Base-by-base conservation (phyloP, 768 basidiomycete species). In the Rhizopogon rudus region DNA sequence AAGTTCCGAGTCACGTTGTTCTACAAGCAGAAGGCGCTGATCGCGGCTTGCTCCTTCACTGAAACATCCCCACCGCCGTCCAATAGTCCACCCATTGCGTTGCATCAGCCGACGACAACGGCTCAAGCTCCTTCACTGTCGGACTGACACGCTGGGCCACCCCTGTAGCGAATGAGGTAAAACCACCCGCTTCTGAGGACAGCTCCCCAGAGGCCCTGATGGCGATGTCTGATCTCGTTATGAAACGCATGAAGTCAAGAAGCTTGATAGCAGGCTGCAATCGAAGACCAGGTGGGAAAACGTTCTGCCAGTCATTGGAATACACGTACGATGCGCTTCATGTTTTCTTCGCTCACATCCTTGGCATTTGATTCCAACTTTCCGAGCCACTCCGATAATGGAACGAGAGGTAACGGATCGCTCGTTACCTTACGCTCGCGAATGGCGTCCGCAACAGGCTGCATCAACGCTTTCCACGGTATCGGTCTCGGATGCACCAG, bases 271-370 rank as follows among this genome's bases (percentile, higher is more conserved):
- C 69, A 50, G 70, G 73, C 72, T 71, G 44, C n/a, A 49, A 43
- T 51, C 44, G 17, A 31, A 53, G 28, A 41, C 35, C 42, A 31
- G 46, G 61, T 60, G 45, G 63, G 8, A 71, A 65, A 51, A 80
- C 63, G 14, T 73, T 70, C 10, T 80, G 70, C 31, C 76, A 77
- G 66, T 79, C 74, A 60, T 77, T 74, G 54, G 78, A 65, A 29
- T 63, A 58, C 52, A 66, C 73, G 52, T 48, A 71, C 71, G 43
- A 76, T 63, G 8, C 61, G 52, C 41, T 58, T 61, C 16, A 69
- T 60, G 29, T 64, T 63, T 37, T 63, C 65, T 28, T 65, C 65
- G 16, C 48, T 63, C 9, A 56, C 39, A 39, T 55, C 43, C 10
- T 56, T 40, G 7, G 52, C 56, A 20, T 25, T 35, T 13, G 39